These are phyloP conservation scores for Neolentinus lepideus DNA, from an alignment of 1,284 basidiomycete genomes.

Conservation along the genomic window DNA sequence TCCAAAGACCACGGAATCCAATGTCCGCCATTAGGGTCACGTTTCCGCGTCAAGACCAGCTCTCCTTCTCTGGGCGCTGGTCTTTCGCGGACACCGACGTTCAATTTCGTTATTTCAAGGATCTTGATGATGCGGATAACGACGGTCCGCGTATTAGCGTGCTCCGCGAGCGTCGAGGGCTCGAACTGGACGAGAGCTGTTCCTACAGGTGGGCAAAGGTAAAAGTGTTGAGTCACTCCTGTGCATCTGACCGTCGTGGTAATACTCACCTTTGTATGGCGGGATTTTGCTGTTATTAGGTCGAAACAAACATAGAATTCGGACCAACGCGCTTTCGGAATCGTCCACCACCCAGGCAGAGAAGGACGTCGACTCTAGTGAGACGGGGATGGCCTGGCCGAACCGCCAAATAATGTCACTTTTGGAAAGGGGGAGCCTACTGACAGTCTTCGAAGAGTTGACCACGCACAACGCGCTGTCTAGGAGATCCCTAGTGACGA, in stretches of 20 bases:
- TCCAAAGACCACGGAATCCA: too few species aligned
- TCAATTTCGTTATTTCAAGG: not conserved
- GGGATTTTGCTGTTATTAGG: not conserved
- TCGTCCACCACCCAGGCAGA: not conserved
- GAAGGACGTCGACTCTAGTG: not conserved
- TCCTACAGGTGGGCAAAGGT: not conserved
- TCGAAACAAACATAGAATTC: not conserved
- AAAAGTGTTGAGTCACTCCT: not conserved
- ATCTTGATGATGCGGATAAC: not conserved
- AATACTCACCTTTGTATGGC: not conserved
- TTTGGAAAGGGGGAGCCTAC: not conserved
- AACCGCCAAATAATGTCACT: not conserved
- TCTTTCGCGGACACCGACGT: not conserved
- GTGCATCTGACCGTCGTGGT: not conserved
- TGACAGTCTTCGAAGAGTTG: not conserved
- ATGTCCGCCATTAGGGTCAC: not conserved
- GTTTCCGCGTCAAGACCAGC: not conserved
- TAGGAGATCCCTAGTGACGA: not conserved
- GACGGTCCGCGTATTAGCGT: not conserved
- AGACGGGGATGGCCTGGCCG: not conserved
- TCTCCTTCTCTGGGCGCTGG: not conserved
- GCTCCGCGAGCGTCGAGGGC: not conserved
- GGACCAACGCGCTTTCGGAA: not conserved
- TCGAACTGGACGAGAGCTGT: not conserved
- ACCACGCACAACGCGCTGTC: not conserved